These are phyloP conservation scores for Ogataea nonfermentans DNA, from an alignment of 805 yeast genomes.

Conservation along the genomic window DNA sequence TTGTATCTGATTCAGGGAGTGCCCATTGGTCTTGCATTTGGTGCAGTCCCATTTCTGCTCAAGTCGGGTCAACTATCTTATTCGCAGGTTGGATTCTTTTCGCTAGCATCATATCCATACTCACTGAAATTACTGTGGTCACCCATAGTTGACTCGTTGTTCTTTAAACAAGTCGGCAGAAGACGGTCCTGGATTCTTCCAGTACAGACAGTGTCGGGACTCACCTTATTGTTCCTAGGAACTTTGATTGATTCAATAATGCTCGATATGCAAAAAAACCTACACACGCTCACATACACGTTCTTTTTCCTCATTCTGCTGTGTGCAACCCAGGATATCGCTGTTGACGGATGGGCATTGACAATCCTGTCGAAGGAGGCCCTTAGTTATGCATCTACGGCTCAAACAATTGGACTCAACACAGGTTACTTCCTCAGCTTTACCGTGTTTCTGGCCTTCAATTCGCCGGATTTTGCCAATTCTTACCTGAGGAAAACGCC, in stretches of 20 bases:
- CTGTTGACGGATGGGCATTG: slow-evolving; percentile 99
- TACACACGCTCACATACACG: slow-evolving; percentile 58
- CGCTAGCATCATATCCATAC: slow-evolving; percentile 93
- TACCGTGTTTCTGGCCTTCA: slow-evolving; percentile 86
- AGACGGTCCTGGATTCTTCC: slow-evolving; percentile 95
- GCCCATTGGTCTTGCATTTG: slow-evolving; percentile 94
- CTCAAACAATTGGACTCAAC: slow-evolving; percentile 94
- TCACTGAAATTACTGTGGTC: slow-evolving; percentile 92
- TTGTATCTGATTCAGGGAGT: slow-evolving; percentile 91
- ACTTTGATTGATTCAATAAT: slow-evolving; percentile 48
- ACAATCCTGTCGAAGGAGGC: slow-evolving; percentile 78
- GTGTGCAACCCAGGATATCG: slow-evolving; percentile 97
- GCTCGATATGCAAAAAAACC: slow-evolving; percentile 42
- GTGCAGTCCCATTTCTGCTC: slow-evolving; percentile 85
- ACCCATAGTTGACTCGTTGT: slow-evolving; percentile 90
- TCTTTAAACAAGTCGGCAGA: slow-evolving; percentile 65
- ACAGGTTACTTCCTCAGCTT: slow-evolving; percentile 90
- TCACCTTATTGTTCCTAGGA: slow-evolving; percentile 68
- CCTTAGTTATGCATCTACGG: slow-evolving; percentile 90
- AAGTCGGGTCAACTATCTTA: slow-evolving; percentile 75
- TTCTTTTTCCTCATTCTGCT: slow-evolving; percentile 79
- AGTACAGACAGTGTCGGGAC: slow-evolving; percentile 76
- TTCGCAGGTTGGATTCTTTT: slow-evolving; percentile 86
- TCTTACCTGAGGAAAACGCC: slow-evolving; percentile 70
- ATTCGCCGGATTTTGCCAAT: slow-evolving; percentile 90